Evolutionary conservation across 345 rosid species (phyloP).

Genomic region (Dipteronia sinensis): DNA sequence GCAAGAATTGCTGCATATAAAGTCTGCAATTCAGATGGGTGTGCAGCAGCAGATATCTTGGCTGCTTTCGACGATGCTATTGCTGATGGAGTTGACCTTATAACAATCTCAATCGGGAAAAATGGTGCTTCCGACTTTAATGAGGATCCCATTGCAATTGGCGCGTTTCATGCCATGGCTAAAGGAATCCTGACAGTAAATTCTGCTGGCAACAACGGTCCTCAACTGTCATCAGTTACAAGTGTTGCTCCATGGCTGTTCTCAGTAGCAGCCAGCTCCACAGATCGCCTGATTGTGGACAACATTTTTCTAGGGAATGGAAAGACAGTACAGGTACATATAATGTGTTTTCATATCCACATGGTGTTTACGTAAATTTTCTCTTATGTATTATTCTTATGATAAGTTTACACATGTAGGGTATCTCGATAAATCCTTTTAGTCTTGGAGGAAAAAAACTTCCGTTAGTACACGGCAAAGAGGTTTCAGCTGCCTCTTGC

Average conservation of each 20-base stretch:
- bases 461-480: constrained; percentile 33
- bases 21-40: constrained; percentile 11
- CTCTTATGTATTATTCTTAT: neutral
- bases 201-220: constrained; percentile 43
- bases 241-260: constrained; percentile 54
- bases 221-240: accelerated
- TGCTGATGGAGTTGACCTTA: constrained; percentile 59
- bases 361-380: neutral
- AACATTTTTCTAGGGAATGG: constrained; percentile 47
- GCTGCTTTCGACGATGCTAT: constrained; percentile 69
- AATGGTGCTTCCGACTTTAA: neutral
- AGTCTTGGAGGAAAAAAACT: constrained; percentile 23
- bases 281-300: constrained; percentile 36
- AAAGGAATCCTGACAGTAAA: constrained; percentile 51
- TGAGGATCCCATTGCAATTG: constrained; percentile 34
- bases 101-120: constrained; percentile 30
- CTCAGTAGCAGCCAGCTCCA: constrained; percentile 52
- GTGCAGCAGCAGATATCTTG: constrained; percentile 7
- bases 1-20: constrained; percentile 54
- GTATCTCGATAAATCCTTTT: constrained; percentile 39
- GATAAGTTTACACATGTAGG: constrained; percentile 25
- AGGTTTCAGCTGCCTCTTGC: constrained; percentile 9
- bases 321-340: constrained; percentile 39
- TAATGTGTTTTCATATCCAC: neutral
- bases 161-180: constrained; percentile 55